Conservation (phyloP, 345 rosid genomes). For the Salix suchowensis region DNA sequence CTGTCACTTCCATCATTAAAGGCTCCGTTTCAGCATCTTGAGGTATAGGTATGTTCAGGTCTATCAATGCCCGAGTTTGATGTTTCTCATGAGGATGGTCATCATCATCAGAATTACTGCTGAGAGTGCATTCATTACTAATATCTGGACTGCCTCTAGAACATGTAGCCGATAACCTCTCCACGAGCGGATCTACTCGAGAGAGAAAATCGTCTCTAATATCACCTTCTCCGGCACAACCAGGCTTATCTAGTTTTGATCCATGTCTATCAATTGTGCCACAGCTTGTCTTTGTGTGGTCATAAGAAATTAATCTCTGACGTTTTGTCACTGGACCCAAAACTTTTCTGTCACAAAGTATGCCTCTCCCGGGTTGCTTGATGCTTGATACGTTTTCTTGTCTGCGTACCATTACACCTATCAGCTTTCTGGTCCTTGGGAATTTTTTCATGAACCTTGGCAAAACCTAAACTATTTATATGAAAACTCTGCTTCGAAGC, state of each 20-base stretch:
- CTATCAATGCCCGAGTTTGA: conserved; percentile 33
- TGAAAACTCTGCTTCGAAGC: conserved; percentile 10
- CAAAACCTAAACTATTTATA: conserved; percentile 9
- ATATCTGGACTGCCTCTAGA: conserved; percentile 17
- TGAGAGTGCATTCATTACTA: conserved; percentile 20
- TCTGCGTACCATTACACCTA: conserved; percentile 7
- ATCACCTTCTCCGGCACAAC: conserved; percentile 11
- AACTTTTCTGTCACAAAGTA: conserved; percentile 14
- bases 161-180: conserved; percentile 23
- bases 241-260: conserved; percentile 20
- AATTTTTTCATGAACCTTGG: conserved; percentile 11
- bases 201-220: conserved; percentile 9
- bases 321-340: conserved; percentile 24
- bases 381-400: conserved; percentile 16
- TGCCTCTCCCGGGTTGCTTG: conserved; percentile 18
- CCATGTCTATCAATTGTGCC: conserved; percentile 2
- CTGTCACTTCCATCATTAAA: conserved; percentile 15
- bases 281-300: conserved; percentile 12
- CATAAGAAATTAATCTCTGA: conserved; percentile 21
- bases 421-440: conserved; percentile 14
- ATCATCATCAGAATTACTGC: conserved; percentile 11
- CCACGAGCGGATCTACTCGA: conserved; percentile 18
- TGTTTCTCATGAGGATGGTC: conserved; percentile 20
- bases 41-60: conserved; percentile 45
- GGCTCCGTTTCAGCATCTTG: conserved; percentile 35